phyloP scores from a whole-genome alignment of 306 rosid genomes.

The Trifolium dubium region DNA sequence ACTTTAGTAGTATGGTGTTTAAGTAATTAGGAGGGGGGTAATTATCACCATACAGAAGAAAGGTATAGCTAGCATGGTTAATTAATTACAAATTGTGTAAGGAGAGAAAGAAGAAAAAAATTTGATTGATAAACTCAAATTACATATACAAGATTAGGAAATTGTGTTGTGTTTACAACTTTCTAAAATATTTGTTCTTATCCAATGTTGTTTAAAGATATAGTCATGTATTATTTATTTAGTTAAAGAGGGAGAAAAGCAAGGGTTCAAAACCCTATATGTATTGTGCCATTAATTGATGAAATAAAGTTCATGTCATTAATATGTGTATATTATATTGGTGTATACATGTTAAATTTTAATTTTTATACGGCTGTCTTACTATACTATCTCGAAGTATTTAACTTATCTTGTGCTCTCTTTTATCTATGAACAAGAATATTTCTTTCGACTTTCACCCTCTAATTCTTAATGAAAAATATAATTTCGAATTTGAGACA shows the following conservation, averaged over 20 bases:
- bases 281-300: constrained; percentile 37
- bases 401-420: too few species aligned
- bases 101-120: not conserved
- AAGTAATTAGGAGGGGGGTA: not conserved
- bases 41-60: not conserved
- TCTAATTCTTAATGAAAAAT: too few species aligned
- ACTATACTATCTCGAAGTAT: too few species aligned
- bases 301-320: constrained; percentile 37
- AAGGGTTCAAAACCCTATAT: constrained; percentile 17
- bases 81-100: not conserved
- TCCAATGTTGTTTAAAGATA: not conserved
- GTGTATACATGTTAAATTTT: not conserved
- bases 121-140: constrained; percentile 1
- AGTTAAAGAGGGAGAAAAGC: not conserved
- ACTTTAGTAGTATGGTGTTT: constrained; percentile 36
- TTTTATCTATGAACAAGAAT: too few species aligned
- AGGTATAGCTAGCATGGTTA: not conserved
- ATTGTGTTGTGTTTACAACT: not conserved
- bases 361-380: not conserved
- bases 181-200: not conserved
- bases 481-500: too few species aligned
- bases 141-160: not conserved
- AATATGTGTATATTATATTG: constrained; percentile 14
- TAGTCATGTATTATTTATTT: not conserved
- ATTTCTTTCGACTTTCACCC: too few species aligned